Evolutionary conservation across 2,329 filamentous ascomycete species (phyloP).

Genomic region (Pyrenophora graminea): DNA sequence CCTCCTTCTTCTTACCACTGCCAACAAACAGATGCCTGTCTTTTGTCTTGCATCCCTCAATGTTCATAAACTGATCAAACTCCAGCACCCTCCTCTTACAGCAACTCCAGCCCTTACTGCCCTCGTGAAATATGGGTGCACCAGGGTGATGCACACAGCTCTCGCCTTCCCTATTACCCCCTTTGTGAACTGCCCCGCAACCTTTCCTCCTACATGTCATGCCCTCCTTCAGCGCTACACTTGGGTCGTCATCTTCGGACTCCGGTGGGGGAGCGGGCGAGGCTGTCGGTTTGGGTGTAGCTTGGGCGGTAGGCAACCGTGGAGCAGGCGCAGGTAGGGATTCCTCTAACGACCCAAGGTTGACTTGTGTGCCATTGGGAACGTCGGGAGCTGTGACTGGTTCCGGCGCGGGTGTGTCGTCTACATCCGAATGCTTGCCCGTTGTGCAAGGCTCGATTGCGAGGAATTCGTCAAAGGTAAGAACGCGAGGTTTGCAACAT

Average conservation of each 20-base stretch:
- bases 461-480: slow-evolving; percentile 99
- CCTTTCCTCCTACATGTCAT: slow-evolving; percentile 76
- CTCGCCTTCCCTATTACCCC: slow-evolving; percentile 62
- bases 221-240: slow-evolving; percentile 71
- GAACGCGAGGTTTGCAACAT: slow-evolving; percentile 94
- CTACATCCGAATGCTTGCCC: slow-evolving; percentile 88
- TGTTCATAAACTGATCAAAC: slow-evolving; percentile 97
- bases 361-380: slow-evolving; percentile 41
- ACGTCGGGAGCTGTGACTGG: slow-evolving; percentile 54
- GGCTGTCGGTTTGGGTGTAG: slow-evolving; percentile 27
- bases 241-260: slow-evolving; percentile 85
- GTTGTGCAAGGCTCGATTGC: slow-evolving; percentile 88
- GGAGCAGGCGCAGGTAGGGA: slow-evolving; percentile 40
- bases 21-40: slow-evolving; percentile 82
- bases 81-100: slow-evolving; percentile 94
- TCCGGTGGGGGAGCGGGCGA: slow-evolving; percentile 46
- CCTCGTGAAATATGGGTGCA: slow-evolving; percentile 92
- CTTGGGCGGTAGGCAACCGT: slow-evolving; percentile 38
- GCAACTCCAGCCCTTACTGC: slow-evolving; percentile 95
- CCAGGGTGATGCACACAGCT: slow-evolving; percentile 88
- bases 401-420: slow-evolving; percentile 64
- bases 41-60: slow-evolving; percentile 86
- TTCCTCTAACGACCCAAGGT: slow-evolving; percentile 37
- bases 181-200: slow-evolving; percentile 70
- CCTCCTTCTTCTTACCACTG: slow-evolving; percentile 72